Percentiles rank a stretch among this genome's conserved stretches.
Conservation (phyloP, 176 grass and related monocot species). For the Eragrostis curvula region DNA sequence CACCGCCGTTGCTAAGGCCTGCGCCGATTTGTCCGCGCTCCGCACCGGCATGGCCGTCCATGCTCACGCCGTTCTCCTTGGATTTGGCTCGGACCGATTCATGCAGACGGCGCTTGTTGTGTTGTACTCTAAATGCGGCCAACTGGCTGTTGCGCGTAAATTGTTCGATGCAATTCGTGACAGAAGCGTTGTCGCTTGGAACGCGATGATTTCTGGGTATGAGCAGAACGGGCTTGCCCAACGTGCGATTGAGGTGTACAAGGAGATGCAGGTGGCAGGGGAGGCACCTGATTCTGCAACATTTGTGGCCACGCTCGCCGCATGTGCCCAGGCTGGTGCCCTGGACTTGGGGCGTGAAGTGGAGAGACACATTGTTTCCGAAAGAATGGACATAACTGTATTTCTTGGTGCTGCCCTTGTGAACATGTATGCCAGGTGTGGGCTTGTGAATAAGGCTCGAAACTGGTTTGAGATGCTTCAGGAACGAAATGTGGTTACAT, state of each 20-base stretch:
- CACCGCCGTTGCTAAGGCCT: conserved; percentile 59
- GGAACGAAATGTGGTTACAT: conserved; percentile 63
- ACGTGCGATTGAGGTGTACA: conserved; percentile 57
- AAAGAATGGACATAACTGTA: conserved; percentile 52
- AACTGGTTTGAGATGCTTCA: conserved; percentile 57
- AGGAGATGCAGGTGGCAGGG: conserved; percentile 57
- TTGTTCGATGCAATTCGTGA: conserved; percentile 73
- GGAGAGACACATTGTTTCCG: conserved; percentile 50
- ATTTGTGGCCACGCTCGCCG: conserved; percentile 67
- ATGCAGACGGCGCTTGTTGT: conserved; percentile 52
- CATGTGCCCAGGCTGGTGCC: conserved; percentile 68
- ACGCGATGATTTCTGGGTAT: conserved; percentile 82
- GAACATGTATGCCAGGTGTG: conserved; percentile 83
- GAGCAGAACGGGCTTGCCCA: conserved; percentile 67
- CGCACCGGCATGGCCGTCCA: conserved; percentile 47
- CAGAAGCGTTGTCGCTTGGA: conserved; percentile 73
- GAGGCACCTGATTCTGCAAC: conserved; percentile 63
- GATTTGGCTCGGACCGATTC: conserved; percentile 56
- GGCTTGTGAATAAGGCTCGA: conserved; percentile 65
- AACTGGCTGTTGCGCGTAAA: conserved; percentile 50
- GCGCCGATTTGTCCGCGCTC: conserved; percentile 57
- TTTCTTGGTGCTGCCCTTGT: conserved; percentile 77
- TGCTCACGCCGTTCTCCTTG: conserved; percentile 38
- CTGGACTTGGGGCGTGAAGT: conserved; percentile 71
- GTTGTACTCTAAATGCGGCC: conserved; percentile 52